Percentiles rank a stretch among this genome's conserved stretches.
phyloP scores from a whole-genome alignment of 1,139 yeast species.

The Meyerozyma smithsonii region DNA sequence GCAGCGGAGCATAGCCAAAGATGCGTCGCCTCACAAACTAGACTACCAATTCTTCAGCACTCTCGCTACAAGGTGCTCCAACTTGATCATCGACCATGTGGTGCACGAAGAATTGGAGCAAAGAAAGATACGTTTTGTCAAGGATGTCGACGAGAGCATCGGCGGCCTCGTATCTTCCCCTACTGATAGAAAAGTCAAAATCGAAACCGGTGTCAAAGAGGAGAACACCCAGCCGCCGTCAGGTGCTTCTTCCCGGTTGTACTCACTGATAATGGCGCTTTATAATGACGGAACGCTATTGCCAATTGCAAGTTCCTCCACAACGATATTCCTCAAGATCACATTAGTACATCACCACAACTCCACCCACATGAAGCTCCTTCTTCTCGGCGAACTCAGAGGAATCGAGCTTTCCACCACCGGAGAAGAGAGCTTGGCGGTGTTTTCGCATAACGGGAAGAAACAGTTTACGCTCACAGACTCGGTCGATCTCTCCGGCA shows the following conservation, averaged over 20 bases:
- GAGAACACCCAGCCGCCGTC: not conserved
- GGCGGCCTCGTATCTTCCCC: not conserved
- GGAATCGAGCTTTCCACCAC: not conserved
- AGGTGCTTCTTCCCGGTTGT: constrained; percentile 7
- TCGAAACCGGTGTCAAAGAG: not conserved
- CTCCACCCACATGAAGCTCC: constrained; percentile 23
- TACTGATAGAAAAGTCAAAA: not conserved
- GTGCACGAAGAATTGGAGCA: constrained; percentile 54
- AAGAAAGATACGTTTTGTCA: constrained; percentile 34
- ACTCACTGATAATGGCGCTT: constrained; percentile 30
- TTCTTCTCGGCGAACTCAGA: constrained; percentile 25
- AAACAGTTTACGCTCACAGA: not conserved
- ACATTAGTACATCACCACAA: constrained; percentile 20
- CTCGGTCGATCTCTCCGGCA: not conserved
- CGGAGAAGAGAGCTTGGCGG: not conserved
- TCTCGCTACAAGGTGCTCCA: constrained; percentile 50
- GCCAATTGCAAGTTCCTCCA: constrained; percentile 33
- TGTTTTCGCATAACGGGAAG: not conserved
- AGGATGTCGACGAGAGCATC: constrained; percentile 8
- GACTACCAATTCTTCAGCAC: constrained; percentile 47
- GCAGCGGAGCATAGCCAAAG: constrained; percentile 26
- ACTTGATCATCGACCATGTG: constrained; percentile 59
- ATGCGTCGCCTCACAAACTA: constrained; percentile 16
- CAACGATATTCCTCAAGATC: constrained; percentile 31
- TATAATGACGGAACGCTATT: constrained; percentile 30